Base-by-base conservation (phyloP, 179 eudicot species). In the Carnegiea gigantea region DNA sequence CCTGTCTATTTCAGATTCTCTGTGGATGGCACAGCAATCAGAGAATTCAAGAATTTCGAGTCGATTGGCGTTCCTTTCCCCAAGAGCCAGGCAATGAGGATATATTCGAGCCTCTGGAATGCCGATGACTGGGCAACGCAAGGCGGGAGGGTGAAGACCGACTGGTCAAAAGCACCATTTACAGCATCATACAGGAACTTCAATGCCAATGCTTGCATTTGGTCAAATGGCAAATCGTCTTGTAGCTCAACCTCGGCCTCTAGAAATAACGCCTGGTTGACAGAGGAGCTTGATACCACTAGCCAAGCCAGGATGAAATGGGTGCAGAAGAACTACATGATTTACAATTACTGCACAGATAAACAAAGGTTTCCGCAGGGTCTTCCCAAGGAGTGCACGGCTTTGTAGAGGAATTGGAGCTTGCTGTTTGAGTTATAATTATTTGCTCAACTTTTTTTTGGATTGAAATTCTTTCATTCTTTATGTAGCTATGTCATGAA, bases 91-190 rank as follows among this genome's bases (percentile, higher is more conserved):
- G 84, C 88, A 54, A 83, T 86, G 88, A 86, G 86, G 59, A 23
- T 86, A n/a, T 84, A 83, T 48, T 86, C 88, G 0, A 86, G 88
- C 68, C 78, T 86, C 1, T 86, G 88, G 84, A 49, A 82, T 8
- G 84, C 78, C 1, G 84, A 82, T 5, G 81, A 82, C 12, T 82
- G 84, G 81, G 88, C 88, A 15, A 86, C 88, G 0, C 15, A 40
- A 40, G 44, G 44, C 9, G 88, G 88, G 3, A 59, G 82, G 24
- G 88, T 86, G 43, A 86, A 86, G 76, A 77, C 86, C 23, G 78
- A 86, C 44, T 86, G 88, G 88, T 81, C 76, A 4, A 76, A 77
- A 18, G 88, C 88, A 8, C 88, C 88, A 62, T 86, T 86, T 36
- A 82, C 65, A 18, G 86, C 88, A 13, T 81, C 86, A 6, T 86